These are phyloP conservation scores for Globisporangium nunn DNA, from an alignment of 352 stramenopile genomes.

Conservation along the genomic window DNA sequence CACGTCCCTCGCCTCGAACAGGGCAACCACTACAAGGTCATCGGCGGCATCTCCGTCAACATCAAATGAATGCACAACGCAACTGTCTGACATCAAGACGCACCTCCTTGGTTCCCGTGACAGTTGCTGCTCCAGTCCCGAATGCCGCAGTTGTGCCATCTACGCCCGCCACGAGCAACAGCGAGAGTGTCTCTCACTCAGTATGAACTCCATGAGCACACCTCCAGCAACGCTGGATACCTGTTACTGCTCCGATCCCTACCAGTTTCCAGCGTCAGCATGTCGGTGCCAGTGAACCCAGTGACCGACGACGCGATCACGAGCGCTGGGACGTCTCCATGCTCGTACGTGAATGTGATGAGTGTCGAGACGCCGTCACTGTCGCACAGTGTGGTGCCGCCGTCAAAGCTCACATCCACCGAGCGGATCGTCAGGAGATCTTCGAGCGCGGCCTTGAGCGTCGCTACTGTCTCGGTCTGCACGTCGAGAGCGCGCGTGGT, in stretches of 20 bases:
- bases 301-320: slow-evolving; percentile 23
- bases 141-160: slow-evolving; percentile 29
- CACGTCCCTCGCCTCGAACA: slow-evolving; percentile 57
- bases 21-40: slow-evolving; percentile 32
- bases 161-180: slow-evolving; percentile 1
- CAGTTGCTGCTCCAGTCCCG: slow-evolving; percentile 24
- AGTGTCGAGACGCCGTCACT: slow-evolving; percentile 41
- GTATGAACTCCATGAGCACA: not conserved
- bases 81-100: not conserved
- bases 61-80: too few relatives aligned
- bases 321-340: slow-evolving; percentile 51
- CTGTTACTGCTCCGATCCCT: not conserved
- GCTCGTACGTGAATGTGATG: slow-evolving; percentile 65
- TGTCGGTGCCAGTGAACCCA: slow-evolving; percentile 21
- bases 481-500: slow-evolving; percentile 38
- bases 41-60: not conserved
- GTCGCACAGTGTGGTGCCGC: slow-evolving; percentile 38
- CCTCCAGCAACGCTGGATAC: not conserved
- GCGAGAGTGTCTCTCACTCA: not conserved
- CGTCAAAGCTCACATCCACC: slow-evolving; percentile 40
- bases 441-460: slow-evolving; percentile 40
- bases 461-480: slow-evolving; percentile 32
- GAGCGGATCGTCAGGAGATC: slow-evolving; percentile 41
- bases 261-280: slow-evolving; percentile 36
- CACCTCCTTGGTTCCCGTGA: slow-evolving; percentile 60